A percentile compares a stretch with the other conserved stretches of the same genome.
Conservation (phyloP, 164 flowering plant genomes). For the Tinospora cordifolia region DNA sequence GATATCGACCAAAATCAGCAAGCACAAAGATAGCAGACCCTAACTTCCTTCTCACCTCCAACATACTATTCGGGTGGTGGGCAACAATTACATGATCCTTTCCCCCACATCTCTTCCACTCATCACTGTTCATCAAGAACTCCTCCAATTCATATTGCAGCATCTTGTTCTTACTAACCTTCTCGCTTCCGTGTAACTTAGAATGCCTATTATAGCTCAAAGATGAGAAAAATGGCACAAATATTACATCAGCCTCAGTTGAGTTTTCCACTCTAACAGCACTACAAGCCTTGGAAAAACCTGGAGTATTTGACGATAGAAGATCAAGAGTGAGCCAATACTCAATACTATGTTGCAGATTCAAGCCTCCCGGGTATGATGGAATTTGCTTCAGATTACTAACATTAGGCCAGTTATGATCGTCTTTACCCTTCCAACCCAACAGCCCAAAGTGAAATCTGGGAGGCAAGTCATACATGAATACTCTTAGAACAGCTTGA, state of each 20-base stretch:
- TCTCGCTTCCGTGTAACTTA: constrained; percentile 43
- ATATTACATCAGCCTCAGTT: constrained; percentile 64
- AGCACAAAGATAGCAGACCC: constrained; percentile 81
- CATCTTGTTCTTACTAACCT: constrained; percentile 41
- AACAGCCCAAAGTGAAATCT: constrained; percentile 80
- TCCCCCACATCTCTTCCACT: constrained; percentile 69
- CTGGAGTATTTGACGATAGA: constrained; percentile 42
- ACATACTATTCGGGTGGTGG: constrained; percentile 94
- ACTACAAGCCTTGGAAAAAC: constrained; percentile 46
- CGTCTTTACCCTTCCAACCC: constrained; percentile 48
- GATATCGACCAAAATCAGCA: constrained; percentile 92
- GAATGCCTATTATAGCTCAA: constrained; percentile 75
- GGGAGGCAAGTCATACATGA: constrained; percentile 81
- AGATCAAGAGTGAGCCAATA: constrained; percentile 94
- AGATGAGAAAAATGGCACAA: constrained; percentile 88
- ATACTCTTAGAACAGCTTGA: constrained; percentile 44
- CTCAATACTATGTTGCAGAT: constrained; percentile 81
- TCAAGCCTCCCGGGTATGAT: constrained; percentile 82
- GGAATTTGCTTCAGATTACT: constrained; percentile 30
- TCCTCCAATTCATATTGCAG: constrained; percentile 61
- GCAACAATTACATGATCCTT: constrained; percentile 75
- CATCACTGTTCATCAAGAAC: constrained; percentile 45
- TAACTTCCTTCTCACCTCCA: constrained; percentile 50
- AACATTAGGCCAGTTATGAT: constrained; percentile 66
- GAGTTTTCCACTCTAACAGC: constrained; percentile 67